Base-by-base conservation (phyloP, 495 filamentous ascomycete genomes). In the Neurospora intermedia region DNA sequence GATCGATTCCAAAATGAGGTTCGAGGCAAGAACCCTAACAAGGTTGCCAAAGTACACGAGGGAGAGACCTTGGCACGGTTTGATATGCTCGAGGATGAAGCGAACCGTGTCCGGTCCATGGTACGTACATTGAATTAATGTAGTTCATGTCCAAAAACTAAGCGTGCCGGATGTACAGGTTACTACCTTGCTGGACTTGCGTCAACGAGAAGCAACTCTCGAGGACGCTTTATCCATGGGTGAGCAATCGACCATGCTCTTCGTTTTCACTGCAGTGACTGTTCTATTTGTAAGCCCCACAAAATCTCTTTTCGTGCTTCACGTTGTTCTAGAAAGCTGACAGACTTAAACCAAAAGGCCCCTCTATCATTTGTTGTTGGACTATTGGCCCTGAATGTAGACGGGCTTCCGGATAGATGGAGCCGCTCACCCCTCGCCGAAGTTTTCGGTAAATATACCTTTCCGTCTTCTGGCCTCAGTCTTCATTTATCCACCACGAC, bases 331-430 rank as follows among this genome's bases (percentile, higher is more conserved):
- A 31, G 7, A 59, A 59, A 31, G 31, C 20, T 13, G 18, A 15
- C 40, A 7, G 42, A 41, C 8, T 16, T 38, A 27, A 39, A 35
- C 31, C 7, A 7, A 35, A 69, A 73, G 72, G 69, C 73, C 10
- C 73, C 73, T n/a, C n/a, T 74, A 8, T 74, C 73, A 10, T 74
- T 74, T 66, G 69, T 74, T 9, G 48, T 70, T 23, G 73, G 73
- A 6, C 15, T 74, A n/a, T 45, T 74, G 4, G 73, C 73, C 38
- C 16, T 74, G 6, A 27, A 10, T 8, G 20, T 74, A 7, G 45
- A 48, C 8, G 73, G 73, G 15, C 43, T 74, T 5, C 73, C 73
- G 27, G 73, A 48, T 4, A 66, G 6, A 13, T 74, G 73, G 73
- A 10, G 18, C 11, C 35, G n/a, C 6, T 18, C 35, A 13, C 69